A percentile compares a stretch with the other conserved stretches of the same genome.
These are phyloP conservation scores for Camellia sinensis DNA, from an alignment of 148 eudicot species.

Conservation along the genomic window DNA sequence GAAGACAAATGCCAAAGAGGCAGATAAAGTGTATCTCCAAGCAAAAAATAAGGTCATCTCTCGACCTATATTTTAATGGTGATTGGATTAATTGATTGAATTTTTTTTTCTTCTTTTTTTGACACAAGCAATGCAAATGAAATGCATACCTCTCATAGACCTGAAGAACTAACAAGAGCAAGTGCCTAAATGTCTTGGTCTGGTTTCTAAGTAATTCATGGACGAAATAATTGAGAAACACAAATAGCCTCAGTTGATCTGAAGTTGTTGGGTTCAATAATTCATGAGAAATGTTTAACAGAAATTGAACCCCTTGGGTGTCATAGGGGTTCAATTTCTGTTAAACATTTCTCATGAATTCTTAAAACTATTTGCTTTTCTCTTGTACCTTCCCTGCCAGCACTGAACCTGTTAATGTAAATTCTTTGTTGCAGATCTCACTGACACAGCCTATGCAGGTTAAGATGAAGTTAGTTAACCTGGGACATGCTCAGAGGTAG, in stretches of 20 bases:
- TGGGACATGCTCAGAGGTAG: conserved; percentile 84
- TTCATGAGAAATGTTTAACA: too few species aligned
- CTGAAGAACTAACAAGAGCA: neutral
- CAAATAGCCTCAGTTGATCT: neutral
- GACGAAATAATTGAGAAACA: neutral
- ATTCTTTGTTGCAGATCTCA: conserved; percentile 38
- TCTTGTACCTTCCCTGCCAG: neutral
- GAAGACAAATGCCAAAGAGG: conserved; percentile 29
- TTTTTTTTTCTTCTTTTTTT: too few species aligned
- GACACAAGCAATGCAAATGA: neutral
- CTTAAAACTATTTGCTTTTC: neutral
- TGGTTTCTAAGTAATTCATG: neutral
- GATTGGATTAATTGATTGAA: neutral
- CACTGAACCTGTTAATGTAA: neutral
- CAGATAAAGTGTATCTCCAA: conserved; percentile 37
- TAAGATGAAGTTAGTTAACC: conserved; percentile 63
- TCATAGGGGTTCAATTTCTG: neutral
- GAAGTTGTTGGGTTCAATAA: neutral
- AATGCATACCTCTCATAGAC: neutral
- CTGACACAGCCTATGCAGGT: conserved; percentile 48
- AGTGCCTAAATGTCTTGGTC: neutral
- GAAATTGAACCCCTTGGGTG: neutral
- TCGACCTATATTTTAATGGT: neutral
- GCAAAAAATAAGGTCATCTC: conserved; percentile 49
- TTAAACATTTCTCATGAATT: conserved; percentile 8